Evolutionary conservation across 495 filamentous ascomycete genomes (phyloP).

Genomic region (Amniculicola lignicola): DNA sequence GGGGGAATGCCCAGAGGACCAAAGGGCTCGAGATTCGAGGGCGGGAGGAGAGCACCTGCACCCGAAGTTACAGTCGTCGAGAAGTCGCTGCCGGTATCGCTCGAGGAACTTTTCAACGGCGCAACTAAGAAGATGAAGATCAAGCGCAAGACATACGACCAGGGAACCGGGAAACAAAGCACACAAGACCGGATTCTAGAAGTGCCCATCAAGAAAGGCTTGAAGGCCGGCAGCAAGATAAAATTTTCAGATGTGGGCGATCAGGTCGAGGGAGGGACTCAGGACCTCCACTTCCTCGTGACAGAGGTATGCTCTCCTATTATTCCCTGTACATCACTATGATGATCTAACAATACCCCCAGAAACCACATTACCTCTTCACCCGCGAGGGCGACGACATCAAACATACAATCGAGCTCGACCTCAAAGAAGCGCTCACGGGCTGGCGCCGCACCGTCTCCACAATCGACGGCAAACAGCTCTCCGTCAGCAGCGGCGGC

Average conservation of each 20-base stretch:
- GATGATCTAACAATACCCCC: constrained; percentile 18
- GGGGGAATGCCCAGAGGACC: constrained; percentile 38
- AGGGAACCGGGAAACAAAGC: constrained; percentile 69
- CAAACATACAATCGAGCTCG: constrained; percentile 68
- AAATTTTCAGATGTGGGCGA: constrained; percentile 95
- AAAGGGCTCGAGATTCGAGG: constrained; percentile 48
- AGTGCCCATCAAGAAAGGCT: constrained; percentile 88
- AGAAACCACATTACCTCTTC: constrained; percentile 83
- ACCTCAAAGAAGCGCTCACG: constrained; percentile 93
- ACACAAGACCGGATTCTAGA: constrained; percentile 86
- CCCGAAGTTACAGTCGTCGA: constrained; percentile 90
- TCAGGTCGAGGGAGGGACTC: constrained; percentile 94
- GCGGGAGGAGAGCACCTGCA: constrained; percentile 52
- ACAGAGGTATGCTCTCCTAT: constrained; percentile 69
- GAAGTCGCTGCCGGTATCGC: constrained; percentile 70
- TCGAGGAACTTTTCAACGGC: constrained; percentile 85
- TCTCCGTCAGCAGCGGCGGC: constrained; percentile 70
- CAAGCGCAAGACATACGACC: constrained; percentile 91
- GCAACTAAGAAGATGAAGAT: constrained; percentile 95
- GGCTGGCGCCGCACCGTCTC: constrained; percentile 86
- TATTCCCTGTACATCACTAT: background rate
- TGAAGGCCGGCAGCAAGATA: constrained; percentile 95
- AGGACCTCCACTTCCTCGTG: constrained; percentile 92
- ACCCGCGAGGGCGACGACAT: constrained; percentile 85
- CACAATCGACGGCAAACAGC: constrained; percentile 89